Evolutionary conservation across 2,329 filamentous ascomycete species (phyloP), one percentile per base, ranked within the genome.

Genomic region (Penicillium freii): DNA sequence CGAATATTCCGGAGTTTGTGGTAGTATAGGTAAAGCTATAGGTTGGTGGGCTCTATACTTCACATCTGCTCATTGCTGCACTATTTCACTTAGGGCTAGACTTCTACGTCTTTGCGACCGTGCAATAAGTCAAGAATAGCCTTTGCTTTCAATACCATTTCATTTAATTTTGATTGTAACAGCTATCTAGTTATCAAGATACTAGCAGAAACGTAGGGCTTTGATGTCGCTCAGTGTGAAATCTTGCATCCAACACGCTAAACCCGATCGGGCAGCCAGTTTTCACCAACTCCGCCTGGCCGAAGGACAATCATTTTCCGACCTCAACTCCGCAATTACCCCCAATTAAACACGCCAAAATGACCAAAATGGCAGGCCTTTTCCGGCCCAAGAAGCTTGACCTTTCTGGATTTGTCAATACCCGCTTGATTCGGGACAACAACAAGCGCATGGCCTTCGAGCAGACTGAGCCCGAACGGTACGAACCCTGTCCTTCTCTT

Each of bases 391-490:
- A 96, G 78, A 92, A 87, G 81, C 87, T 97, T 67, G 92, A 97
- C 68, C 80, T 97, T 66, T 87, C 89, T 74, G 91, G 91, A 73
- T 96, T 90, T 72, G 77, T 95, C 78, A 97, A 97, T 72, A 85
- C 88, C 74, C 88, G 88, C 66, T 84, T 90, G 65, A 89, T 99
- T 73, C 91, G 94, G 69, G 94, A 99, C 77, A 91, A 97, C 80
- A 92, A 92, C 54, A 99, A 97, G 85, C 89, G 94, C 70, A 93
- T 95, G 80, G 90, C 92, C 58, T 97, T 92, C 71, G 89, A 89
- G 72, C 82, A 91, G 73, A 81, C 88, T 72, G 94, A 99, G 80
- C 86, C 92, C 5, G 89, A 97, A 78, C 88, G 93, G 92, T 95
- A 81, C 45, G 68, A 52, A 43, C 31, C 39, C 34, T 25, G 17